Conservation (phyloP, 345 rosid species). For the Eucalyptus curtisii region DNA sequence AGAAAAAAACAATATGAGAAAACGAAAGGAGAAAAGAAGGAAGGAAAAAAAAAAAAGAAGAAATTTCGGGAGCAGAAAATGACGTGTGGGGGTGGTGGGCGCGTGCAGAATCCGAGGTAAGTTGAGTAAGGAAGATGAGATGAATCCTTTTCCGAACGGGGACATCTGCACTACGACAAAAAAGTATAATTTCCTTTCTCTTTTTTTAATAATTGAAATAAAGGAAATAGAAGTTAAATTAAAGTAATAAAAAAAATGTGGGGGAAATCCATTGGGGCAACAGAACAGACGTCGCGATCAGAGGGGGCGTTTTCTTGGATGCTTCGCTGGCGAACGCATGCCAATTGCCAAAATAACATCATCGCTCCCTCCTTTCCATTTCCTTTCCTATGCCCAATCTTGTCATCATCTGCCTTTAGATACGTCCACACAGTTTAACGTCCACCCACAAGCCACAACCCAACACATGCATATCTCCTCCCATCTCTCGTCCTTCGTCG, state of each 20-base stretch:
- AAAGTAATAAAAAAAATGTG: not conserved
- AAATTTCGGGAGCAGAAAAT: not conserved
- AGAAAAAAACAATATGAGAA: not conserved
- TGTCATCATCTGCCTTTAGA: not conserved
- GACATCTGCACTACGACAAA: not conserved
- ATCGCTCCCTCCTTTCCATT: not conserved
- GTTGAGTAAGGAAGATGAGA: not conserved
- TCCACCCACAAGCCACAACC: not conserved
- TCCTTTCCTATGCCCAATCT: not conserved
- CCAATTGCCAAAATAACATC: not conserved
- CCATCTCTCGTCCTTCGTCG: not conserved
- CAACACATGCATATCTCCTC: not conserved
- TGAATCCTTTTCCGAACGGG: not conserved
- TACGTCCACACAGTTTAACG: no score
- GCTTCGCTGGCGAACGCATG: not conserved
- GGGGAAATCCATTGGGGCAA: not conserved
- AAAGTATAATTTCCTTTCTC: not conserved
- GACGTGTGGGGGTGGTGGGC: not conserved
- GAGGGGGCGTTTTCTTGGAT: not conserved
- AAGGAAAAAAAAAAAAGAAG: fast-evolving
- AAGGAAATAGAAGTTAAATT: not conserved
- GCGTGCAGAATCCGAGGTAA: not conserved
- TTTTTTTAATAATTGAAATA: not conserved
- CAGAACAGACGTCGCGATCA: not conserved
- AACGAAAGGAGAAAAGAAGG: not conserved